Percentiles rank a stretch among this genome's conserved stretches.
Conservation (phyloP, 306 rosid species). For the Sicyos edulis region DNA sequence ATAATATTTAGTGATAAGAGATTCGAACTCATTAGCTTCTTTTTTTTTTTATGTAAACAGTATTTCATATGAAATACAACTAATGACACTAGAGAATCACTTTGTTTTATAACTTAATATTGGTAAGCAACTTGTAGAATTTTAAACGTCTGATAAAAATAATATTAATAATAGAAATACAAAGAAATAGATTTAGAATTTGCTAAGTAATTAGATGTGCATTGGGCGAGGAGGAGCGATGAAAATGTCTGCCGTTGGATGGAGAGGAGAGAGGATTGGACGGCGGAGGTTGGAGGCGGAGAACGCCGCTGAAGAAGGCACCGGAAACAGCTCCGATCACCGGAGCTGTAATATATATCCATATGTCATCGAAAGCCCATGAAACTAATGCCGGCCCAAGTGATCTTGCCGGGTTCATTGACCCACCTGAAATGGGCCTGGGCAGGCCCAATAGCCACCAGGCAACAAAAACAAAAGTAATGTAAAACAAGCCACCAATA, state of each 20-base stretch:
- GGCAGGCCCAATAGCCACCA: background rate
- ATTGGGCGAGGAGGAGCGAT: background rate
- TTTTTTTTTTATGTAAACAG: no score
- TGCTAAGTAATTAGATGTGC: background rate
- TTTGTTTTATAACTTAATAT: background rate
- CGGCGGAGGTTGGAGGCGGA: constrained; percentile 9
- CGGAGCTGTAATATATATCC: constrained; percentile 69
- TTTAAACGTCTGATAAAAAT: background rate
- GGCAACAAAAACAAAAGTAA: background rate
- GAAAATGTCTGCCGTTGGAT: background rate
- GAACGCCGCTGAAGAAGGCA: background rate
- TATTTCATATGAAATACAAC: no score
- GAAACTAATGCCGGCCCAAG: constrained; percentile 74
- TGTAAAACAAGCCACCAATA: background rate
- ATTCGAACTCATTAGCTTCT: no score
- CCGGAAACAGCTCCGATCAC: constrained; percentile 39
- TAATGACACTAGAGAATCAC: no score
- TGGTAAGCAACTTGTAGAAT: background rate
- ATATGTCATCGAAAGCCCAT: constrained; percentile 54
- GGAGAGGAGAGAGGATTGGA: background rate
- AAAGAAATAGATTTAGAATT: background rate
- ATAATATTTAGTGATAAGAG: no score
- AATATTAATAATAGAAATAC: background rate
- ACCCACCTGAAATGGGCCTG: constrained; percentile 83
- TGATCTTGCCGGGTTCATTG: constrained; percentile 90